Conservation (phyloP, 352 stramenopile genomes). For the Phytophthora cactorum region DNA sequence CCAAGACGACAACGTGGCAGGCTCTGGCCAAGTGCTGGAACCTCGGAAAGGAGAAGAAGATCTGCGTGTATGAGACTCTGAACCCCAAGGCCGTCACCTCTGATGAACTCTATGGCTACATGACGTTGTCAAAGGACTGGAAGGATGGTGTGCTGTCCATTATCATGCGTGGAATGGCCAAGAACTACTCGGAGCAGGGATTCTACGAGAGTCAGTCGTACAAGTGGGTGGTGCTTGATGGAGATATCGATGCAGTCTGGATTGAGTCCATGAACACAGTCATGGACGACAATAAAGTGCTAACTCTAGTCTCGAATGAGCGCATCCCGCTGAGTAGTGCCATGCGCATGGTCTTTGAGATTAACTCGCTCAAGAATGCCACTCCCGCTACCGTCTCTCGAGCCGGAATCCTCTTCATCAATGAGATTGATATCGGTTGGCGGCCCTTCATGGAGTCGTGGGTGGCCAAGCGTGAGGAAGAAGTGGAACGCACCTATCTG, state of each 20-base stretch:
- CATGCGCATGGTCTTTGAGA: constrained; percentile 93
- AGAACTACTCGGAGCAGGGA: constrained; percentile 89
- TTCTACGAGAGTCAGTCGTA: constrained; percentile 96
- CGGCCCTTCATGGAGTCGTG: constrained; percentile 97
- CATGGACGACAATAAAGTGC: constrained; percentile 98
- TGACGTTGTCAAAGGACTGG: constrained; percentile 92
- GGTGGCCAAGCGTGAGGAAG: constrained; percentile 91
- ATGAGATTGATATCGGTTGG: constrained; percentile 94
- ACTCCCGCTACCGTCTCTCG: constrained; percentile 87
- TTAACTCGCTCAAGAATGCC: constrained; percentile 90
- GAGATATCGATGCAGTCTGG: constrained; percentile 90
- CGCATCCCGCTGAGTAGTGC: constrained; percentile 81
- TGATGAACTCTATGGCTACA: constrained; percentile 94
- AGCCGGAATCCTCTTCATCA: constrained; percentile 91
- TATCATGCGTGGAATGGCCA: constrained; percentile 92
- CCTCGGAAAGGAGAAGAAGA: constrained; percentile 88
- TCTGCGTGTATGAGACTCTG: constrained; percentile 89
- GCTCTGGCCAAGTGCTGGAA: constrained; percentile 90
- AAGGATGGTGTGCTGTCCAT: constrained; percentile 91
- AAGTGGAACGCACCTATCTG: constrained; percentile 92
- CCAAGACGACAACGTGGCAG: constrained; percentile 89
- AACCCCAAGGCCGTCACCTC: constrained; percentile 91
- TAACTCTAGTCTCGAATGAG: constrained; percentile 93
- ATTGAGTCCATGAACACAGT: constrained; percentile 97
- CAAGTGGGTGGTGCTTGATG: constrained; percentile 91